phyloP scores from a whole-genome alignment of 1,284 basidiomycete species.

The Leccinum pallidistipes region DNA sequence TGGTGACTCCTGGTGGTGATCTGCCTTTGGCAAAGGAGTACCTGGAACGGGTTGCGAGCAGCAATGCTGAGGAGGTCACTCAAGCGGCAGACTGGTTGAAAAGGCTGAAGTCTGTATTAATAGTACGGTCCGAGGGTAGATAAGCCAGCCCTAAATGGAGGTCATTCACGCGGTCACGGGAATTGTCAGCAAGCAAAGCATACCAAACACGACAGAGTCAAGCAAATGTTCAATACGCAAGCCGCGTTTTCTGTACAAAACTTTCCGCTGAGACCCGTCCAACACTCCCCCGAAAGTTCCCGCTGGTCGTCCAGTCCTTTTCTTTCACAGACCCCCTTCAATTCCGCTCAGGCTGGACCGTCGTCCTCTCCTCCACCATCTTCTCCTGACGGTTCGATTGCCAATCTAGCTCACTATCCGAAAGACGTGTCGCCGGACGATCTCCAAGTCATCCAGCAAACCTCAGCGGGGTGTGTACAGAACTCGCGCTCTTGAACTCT shows the following conservation, averaged over 20 bases:
- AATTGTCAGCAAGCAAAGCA: constrained; percentile 40
- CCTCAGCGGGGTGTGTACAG: constrained; percentile 47
- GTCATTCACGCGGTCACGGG: constrained; percentile 44
- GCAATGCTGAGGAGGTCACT: constrained; percentile 74
- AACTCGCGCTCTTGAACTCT: not conserved
- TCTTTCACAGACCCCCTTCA: constrained; percentile 18
- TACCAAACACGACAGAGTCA: constrained; percentile 57
- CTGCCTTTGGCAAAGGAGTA: constrained; percentile 62
- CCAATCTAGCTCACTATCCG: constrained; percentile 10
- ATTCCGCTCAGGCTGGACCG: constrained; percentile 18
- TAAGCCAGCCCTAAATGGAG: constrained; percentile 41
- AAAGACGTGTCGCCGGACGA: constrained; percentile 35
- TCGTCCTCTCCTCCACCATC: constrained; percentile 31
- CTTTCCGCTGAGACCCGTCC: constrained; percentile 25
- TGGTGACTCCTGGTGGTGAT: constrained; percentile 60
- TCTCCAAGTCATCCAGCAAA: constrained; percentile 42
- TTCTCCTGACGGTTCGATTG: constrained; percentile 9
- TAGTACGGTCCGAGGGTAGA: constrained; percentile 20
- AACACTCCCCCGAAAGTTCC: constrained; percentile 5
- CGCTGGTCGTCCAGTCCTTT: constrained; percentile 8
- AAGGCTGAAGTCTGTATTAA: constrained; percentile 42
- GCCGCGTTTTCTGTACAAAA: constrained; percentile 39
- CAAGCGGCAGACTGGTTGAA: constrained; percentile 66
- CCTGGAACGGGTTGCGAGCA: constrained; percentile 68
- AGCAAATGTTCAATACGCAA: constrained; percentile 56